These are phyloP conservation scores for Colletotrichum chlorophyti DNA, from an alignment of 2,329 filamentous ascomycete species.

Conservation along the genomic window DNA sequence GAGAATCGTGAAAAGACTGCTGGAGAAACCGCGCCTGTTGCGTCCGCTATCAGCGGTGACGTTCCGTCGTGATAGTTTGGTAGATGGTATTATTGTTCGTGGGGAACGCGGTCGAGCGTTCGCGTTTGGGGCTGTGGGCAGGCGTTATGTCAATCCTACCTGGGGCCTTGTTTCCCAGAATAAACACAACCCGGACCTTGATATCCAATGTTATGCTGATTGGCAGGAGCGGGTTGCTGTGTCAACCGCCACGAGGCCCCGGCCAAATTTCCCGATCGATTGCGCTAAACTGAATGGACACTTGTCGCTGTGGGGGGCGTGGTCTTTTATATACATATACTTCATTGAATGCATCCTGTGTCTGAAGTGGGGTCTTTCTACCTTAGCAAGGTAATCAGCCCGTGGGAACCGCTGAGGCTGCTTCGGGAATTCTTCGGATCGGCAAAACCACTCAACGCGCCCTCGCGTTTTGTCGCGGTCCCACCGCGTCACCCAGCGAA, in stretches of 20 bases:
- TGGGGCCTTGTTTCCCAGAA: slow-evolving; percentile 16
- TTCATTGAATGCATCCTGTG: too few relatives aligned
- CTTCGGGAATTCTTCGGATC: too few relatives aligned
- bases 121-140: slow-evolving; percentile 17
- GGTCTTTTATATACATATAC: too few relatives aligned
- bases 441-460: slow-evolving; percentile 26
- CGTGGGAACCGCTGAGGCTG: too few relatives aligned
- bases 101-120: slow-evolving; percentile 25
- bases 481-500: slow-evolving; percentile 29
- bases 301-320: too few relatives aligned
- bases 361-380: too few relatives aligned
- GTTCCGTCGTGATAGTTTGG: slow-evolving; percentile 18
- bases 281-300: too few relatives aligned
- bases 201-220: slow-evolving; percentile 26
- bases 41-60: slow-evolving; percentile 9
- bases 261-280: slow-evolving; percentile 23
- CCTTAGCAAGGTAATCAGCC: too few relatives aligned
- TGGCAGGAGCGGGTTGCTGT: slow-evolving; percentile 19
- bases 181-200: slow-evolving; percentile 23
- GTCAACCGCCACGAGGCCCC: slow-evolving; percentile 15
- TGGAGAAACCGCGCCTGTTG: not conserved
- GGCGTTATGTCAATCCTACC: slow-evolving; percentile 26
- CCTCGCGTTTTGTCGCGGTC: slow-evolving; percentile 22
- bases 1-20: not conserved
- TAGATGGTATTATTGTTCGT: slow-evolving; percentile 20